Evolutionary conservation across 805 yeast species (phyloP).

Genomic region (Ogataea paradorogensis): DNA sequence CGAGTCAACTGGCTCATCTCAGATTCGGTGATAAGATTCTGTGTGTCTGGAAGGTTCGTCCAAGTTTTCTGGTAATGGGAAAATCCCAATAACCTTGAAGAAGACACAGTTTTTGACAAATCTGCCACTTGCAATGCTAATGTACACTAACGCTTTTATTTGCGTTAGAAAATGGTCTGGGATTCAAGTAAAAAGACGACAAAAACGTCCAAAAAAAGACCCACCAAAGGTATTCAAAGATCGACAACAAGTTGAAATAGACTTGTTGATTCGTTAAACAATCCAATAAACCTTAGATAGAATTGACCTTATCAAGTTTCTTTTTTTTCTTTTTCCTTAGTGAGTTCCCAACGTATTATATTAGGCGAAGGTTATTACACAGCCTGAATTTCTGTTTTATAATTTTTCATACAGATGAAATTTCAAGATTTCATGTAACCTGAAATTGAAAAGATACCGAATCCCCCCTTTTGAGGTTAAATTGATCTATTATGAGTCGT

Average conservation of each 20-base stretch:
- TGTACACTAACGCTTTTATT: neutral
- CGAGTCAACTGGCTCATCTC: neutral
- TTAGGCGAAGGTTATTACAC: neutral
- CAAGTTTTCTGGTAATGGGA: conserved; percentile 3
- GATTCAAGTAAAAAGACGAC: neutral
- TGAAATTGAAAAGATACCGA: neutral
- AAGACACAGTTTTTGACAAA: neutral
- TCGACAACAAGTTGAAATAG: neutral
- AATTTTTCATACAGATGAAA: conserved; percentile 1
- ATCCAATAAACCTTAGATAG: neutral
- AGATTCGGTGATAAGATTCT: neutral
- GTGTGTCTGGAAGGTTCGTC: neutral
- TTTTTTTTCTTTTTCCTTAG: conserved; percentile 3
- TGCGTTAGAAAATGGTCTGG: neutral
- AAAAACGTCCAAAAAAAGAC: neutral
- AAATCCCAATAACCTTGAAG: conserved; percentile 3
- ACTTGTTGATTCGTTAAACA: neutral
- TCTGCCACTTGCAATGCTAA: conserved; percentile 6
- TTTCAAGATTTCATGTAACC: conserved; percentile 2
- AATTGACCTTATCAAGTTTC: conserved; percentile 3
- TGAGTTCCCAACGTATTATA: conserved; percentile 3
- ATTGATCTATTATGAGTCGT: conserved; percentile 4
- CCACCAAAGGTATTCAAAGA: neutral
- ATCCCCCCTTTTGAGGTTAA: neutral
- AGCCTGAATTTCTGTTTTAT: conserved; percentile 5